These are phyloP conservation scores for Saccharomyces paradoxus DNA, from an alignment of 805 yeast genomes.

Conservation along the genomic window DNA sequence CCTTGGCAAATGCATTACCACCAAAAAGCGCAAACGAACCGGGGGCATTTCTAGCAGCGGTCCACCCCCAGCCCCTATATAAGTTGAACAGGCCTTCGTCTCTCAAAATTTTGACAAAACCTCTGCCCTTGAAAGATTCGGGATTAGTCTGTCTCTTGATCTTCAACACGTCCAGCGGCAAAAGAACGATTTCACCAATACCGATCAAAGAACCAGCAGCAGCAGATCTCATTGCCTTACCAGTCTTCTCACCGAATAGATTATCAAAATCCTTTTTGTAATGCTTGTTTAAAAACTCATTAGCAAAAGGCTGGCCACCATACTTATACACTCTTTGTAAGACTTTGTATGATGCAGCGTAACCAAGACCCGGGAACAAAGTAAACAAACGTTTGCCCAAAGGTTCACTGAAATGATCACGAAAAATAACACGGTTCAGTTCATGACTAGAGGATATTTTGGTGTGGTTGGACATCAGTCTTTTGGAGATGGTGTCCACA, in stretches of 20 bases:
- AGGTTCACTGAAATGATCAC: constrained; percentile 67
- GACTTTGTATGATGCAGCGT: constrained; percentile 95
- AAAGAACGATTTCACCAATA: constrained; percentile 90
- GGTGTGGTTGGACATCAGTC: constrained; percentile 79
- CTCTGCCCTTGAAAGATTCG: constrained; percentile 98
- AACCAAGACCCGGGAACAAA: constrained; percentile 94
- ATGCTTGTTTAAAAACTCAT: constrained; percentile 77
- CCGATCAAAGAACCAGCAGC: constrained; percentile 97
- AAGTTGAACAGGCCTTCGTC: constrained; percentile 86
- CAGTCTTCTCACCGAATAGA: constrained; percentile 84
- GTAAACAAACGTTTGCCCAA: constrained; percentile 66
- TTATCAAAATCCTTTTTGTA: constrained; percentile 63
- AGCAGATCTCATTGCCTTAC: constrained; percentile 94
- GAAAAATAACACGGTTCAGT: constrained; percentile 81
- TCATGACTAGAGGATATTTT: constrained; percentile 54
- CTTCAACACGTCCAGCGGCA: constrained; percentile 93
- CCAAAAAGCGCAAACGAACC: constrained; percentile 97
- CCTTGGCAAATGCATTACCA: constrained; percentile 98
- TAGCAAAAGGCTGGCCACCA: constrained; percentile 98
- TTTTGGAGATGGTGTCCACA: constrained; percentile 93
- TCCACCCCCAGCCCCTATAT: constrained; percentile 99
- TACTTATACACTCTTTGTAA: constrained; percentile 96
- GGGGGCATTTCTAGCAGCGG: constrained; percentile 98
- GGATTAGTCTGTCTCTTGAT: constrained; percentile 99
- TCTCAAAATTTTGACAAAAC: constrained; percentile 71